phyloP scores from a whole-genome alignment of 2,329 filamentous ascomycete genomes.

The Botryotinia calthae region DNA sequence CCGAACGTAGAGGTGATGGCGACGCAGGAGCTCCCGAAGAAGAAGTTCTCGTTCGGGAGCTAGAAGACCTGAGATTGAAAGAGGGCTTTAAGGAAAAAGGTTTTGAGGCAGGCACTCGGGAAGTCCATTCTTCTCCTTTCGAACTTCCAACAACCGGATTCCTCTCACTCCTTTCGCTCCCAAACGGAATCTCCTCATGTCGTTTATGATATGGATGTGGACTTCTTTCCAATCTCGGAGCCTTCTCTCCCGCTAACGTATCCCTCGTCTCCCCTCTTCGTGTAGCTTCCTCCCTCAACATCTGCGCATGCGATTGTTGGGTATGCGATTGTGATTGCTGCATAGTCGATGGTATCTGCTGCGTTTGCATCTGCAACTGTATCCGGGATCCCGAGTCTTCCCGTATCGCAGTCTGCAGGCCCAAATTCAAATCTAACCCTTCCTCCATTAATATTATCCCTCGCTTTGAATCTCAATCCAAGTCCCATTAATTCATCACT shows the following conservation, averaged over 20 bases:
- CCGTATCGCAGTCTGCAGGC: background rate
- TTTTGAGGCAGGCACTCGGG: background rate
- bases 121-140: background rate
- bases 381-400: background rate
- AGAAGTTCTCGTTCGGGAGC: background rate
- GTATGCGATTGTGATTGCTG: background rate
- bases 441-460: background rate
- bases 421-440: background rate
- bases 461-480: background rate
- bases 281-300: conserved; percentile 17
- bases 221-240: conserved; percentile 46
- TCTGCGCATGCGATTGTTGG: conserved; percentile 19
- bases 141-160: background rate
- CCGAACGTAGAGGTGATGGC: conserved; percentile 31
- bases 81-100: background rate
- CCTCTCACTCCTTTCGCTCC: conserved; percentile 17
- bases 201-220: conserved; percentile 67
- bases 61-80: background rate
- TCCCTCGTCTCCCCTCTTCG: conserved; percentile 14
- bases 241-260: background rate
- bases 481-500: background rate
- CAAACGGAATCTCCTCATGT: conserved; percentile 53
- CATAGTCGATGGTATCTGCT: background rate
- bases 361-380: background rate
- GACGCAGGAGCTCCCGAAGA: conserved; percentile 23